These are phyloP conservation scores for Colletotrichum musae DNA, from an alignment of 2,329 filamentous ascomycete species.

Conservation along the genomic window DNA sequence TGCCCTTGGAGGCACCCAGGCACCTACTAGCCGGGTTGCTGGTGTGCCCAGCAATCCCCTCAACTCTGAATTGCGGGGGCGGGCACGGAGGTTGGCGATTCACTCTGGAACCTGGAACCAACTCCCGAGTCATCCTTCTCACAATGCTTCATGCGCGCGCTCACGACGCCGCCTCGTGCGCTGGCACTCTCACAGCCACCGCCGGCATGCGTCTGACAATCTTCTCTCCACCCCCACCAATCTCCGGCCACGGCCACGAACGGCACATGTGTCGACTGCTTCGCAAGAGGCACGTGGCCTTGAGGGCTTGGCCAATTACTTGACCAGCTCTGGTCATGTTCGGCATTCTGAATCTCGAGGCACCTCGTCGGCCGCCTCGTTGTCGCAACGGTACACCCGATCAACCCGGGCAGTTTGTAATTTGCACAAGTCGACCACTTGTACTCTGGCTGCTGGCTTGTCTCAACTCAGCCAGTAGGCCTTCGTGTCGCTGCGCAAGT, in stretches of 20 bases:
- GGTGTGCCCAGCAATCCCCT: conserved; percentile 3
- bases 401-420: background rate
- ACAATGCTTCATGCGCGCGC: conserved; percentile 27
- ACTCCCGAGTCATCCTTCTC: conserved; percentile 34
- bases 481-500: too few species aligned
- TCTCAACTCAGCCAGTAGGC: too few species aligned
- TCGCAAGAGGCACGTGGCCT: conserved; percentile 19
- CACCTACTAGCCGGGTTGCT: conserved; percentile 2
- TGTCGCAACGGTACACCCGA: background rate
- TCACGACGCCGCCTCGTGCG: conserved; percentile 22
- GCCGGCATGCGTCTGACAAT: conserved; percentile 15
- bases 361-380: background rate
- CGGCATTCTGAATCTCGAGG: background rate
- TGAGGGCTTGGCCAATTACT: conserved; percentile 6
- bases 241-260: conserved; percentile 2
- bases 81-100: conserved; percentile 21
- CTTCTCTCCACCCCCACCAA: conserved; percentile 18
- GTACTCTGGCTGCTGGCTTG: too few species aligned
- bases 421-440: background rate
- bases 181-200: conserved; percentile 39
- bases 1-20: background rate
- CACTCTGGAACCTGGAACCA: conserved; percentile 14
- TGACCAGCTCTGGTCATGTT: background rate
- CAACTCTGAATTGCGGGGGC: conserved; percentile 38
- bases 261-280: conserved; percentile 2